Percentiles rank a stretch among this genome's conserved stretches.
These are phyloP conservation scores for Plenodomus lindquistii DNA, from an alignment of 2,329 filamentous ascomycete genomes.

Conservation along the genomic window DNA sequence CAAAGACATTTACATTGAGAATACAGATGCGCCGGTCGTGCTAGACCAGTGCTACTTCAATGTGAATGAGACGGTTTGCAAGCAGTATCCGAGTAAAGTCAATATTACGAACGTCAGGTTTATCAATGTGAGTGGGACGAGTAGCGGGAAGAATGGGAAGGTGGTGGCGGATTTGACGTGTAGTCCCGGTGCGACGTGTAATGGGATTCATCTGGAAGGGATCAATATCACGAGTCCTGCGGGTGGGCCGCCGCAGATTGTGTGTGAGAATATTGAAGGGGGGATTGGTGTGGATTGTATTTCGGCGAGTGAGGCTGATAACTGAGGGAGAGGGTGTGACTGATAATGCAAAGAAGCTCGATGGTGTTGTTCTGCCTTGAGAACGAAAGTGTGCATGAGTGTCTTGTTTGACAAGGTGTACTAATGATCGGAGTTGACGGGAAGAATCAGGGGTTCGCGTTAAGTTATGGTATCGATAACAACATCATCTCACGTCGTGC, in stretches of 20 bases:
- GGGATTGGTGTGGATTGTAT: constrained; percentile 48
- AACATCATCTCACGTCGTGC: background rate
- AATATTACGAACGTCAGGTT: constrained; percentile 64
- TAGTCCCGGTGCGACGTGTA: constrained; percentile 61
- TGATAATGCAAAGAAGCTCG: no score
- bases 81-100: constrained; percentile 58
- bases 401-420: no score
- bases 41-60: constrained; percentile 68
- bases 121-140: constrained; percentile 61
- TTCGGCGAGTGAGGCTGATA: constrained; percentile 35
- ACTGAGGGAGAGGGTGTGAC: constrained; percentile 7
- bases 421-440: no score
- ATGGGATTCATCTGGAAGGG: constrained; percentile 58
- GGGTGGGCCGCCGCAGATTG: constrained; percentile 45
- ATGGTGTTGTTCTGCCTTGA: no score
- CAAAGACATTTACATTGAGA: constrained; percentile 62
- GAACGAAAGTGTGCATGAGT: no score
- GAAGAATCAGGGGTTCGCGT: no score
- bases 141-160: constrained; percentile 59
- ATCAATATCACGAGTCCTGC: constrained; percentile 60
- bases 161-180: constrained; percentile 61
- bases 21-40: constrained; percentile 61
- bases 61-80: constrained; percentile 56
- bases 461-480: background rate
- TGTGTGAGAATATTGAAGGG: constrained; percentile 55